A percentile compares a stretch with the other conserved stretches of the same genome.
Evolutionary conservation across 371 early-diverging fungal species (phyloP).

Genomic region (Blakeslea trispora): DNA sequence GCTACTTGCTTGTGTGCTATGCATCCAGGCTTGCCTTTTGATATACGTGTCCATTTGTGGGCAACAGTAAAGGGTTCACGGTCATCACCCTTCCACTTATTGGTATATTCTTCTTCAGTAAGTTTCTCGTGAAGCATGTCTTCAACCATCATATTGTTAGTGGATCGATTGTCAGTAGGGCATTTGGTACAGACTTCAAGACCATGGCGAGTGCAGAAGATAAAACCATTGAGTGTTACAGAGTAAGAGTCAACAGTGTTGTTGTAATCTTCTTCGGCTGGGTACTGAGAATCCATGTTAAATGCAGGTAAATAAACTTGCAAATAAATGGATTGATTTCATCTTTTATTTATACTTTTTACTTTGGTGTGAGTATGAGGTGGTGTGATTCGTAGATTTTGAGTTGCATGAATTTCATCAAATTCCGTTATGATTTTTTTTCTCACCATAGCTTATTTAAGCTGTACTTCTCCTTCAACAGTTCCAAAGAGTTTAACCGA

Average conservation of each 20-base stretch:
- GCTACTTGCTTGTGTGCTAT: constrained; percentile 44
- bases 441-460: not conserved
- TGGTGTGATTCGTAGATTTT: not conserved
- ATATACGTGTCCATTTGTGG: constrained; percentile 43
- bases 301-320: not conserved
- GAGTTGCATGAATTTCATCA: not conserved
- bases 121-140: constrained; percentile 43
- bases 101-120: constrained; percentile 34
- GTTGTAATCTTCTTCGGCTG: constrained; percentile 36
- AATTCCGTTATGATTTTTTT: not conserved
- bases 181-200: constrained; percentile 48
- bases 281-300: constrained; percentile 45
- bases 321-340: not conserved
- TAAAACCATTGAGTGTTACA: constrained; percentile 41
- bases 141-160: constrained; percentile 46
- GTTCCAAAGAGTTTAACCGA: not conserved
- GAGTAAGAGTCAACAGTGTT: constrained; percentile 43
- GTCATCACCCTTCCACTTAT: constrained; percentile 55
- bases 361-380: not conserved
- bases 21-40: constrained; percentile 50
- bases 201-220: constrained; percentile 44
- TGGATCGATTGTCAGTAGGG: constrained; percentile 46
- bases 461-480: not conserved
- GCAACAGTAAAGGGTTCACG: constrained; percentile 43
- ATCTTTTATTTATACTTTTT: not conserved